Conservation (phyloP, 306 rosid genomes). For the Acmispon strigosus region DNA sequence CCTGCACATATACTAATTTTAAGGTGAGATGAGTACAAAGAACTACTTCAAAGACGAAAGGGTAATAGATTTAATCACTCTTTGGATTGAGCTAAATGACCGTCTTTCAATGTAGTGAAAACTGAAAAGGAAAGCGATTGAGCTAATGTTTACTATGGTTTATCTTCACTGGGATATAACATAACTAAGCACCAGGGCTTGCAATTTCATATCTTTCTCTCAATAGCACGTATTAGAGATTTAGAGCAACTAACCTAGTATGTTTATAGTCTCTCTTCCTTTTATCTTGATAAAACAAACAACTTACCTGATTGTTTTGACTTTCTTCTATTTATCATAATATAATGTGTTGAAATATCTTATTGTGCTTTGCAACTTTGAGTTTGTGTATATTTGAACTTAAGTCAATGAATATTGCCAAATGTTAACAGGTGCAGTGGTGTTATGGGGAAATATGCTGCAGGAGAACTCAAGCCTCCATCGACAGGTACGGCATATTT, state of each 20-base stretch:
- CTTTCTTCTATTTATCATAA: not conserved
- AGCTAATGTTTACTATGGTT: not conserved
- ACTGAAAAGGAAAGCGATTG: not conserved
- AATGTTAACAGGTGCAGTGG: conserved; percentile 88
- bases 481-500: conserved; percentile 47
- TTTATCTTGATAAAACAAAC: not conserved
- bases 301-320: not conserved
- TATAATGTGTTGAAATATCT: not conserved
- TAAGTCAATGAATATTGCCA: not conserved
- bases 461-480: conserved; percentile 97
- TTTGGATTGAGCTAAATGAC: not conserved
- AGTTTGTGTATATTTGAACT: not conserved
- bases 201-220: not conserved
- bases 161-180: not conserved
- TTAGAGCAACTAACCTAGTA: not conserved
- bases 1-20: too few species aligned
- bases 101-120: not conserved
- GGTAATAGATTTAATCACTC: not conserved
- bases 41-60: too few species aligned
- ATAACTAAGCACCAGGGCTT: not conserved
- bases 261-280: not conserved
- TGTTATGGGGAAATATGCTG: conserved; percentile 98
- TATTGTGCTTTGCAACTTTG: not conserved
- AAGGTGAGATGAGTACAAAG: too few species aligned
- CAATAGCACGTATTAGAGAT: not conserved